Evolutionary conservation across 2,329 filamentous ascomycete genomes (phyloP).

Genomic region (Trichoderma sp.): DNA sequence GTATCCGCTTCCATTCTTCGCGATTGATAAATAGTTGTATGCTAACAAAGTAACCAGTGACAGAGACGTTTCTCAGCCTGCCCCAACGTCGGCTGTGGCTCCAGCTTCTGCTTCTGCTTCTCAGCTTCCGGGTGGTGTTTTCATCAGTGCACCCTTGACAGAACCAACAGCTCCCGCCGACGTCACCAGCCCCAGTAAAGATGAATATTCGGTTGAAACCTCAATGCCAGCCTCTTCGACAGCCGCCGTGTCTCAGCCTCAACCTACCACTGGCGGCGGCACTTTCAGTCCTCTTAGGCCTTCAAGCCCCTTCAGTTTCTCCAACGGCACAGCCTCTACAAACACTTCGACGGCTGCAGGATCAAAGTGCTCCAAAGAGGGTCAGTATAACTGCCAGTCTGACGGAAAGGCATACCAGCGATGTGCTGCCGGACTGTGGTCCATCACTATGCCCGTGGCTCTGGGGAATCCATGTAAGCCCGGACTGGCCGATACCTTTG

Average conservation of each 20-base stretch:
- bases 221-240: background rate
- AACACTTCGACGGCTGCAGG: constrained; percentile 37
- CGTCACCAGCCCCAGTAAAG: constrained; percentile 34
- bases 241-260: background rate
- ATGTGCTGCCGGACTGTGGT: constrained; percentile 64
- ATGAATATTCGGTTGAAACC: constrained; percentile 33
- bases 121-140: constrained; percentile 26
- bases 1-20: constrained; percentile 46
- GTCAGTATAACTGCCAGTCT: constrained; percentile 61
- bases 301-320: background rate
- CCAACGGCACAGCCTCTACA: background rate
- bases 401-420: constrained; percentile 61
- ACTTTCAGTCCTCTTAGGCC: constrained; percentile 1
- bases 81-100: background rate
- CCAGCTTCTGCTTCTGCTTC: background rate
- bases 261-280: constrained; percentile 14
- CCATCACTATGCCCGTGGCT: constrained; percentile 52
- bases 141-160: constrained; percentile 23
- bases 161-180: constrained; percentile 18
- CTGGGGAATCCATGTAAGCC: constrained; percentile 56
- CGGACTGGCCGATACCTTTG: constrained; percentile 37
- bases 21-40: background rate
- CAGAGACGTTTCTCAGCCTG: background rate
- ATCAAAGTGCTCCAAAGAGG: constrained; percentile 56
- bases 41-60: background rate